Conservation (phyloP, 352 stramenopile genomes). For the Pythium rhizo-oryzae region DNA sequence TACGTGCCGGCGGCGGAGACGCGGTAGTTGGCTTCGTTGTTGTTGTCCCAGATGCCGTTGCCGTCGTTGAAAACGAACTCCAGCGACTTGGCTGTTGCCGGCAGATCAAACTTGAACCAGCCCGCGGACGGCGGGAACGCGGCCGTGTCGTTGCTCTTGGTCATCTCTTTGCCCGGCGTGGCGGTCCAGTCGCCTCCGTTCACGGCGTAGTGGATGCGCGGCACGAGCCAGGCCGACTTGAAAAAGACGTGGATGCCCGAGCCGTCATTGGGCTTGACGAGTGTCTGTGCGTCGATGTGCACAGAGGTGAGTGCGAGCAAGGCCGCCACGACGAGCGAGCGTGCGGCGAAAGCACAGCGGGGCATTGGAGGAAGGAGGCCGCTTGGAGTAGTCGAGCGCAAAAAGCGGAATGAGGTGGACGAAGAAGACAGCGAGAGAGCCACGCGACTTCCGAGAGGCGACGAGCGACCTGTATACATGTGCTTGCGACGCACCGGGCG, state of each 20-base stretch:
- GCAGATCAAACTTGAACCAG: constrained; percentile 44
- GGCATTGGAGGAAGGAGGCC: no score
- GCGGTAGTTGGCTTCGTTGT: constrained; percentile 46
- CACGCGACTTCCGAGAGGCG: no score
- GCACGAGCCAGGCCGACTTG: constrained; percentile 35
- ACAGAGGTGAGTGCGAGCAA: no score
- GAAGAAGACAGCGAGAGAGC: no score
- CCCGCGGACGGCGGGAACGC: constrained; percentile 27
- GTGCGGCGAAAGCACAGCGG: no score
- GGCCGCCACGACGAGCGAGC: no score
- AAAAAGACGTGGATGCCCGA: constrained; percentile 43
- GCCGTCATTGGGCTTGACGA: constrained; percentile 33
- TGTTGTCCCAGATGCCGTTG: constrained; percentile 48
- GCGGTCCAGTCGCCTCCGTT: constrained; percentile 37
- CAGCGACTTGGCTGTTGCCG: constrained; percentile 25
- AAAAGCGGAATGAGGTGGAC: no score
- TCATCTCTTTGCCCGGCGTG: constrained; percentile 35
- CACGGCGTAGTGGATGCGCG: constrained; percentile 41
- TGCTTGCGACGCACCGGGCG: no score
- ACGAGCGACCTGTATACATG: no score
- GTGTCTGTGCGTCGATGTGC: no score
- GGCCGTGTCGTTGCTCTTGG: constrained; percentile 26
- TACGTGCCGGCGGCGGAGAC: constrained; percentile 31
- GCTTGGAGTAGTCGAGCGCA: no score
- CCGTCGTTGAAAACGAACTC: constrained; percentile 54